These are phyloP conservation scores for Penicillium polonicum DNA, from an alignment of 2,329 filamentous ascomycete species.

Conservation along the genomic window DNA sequence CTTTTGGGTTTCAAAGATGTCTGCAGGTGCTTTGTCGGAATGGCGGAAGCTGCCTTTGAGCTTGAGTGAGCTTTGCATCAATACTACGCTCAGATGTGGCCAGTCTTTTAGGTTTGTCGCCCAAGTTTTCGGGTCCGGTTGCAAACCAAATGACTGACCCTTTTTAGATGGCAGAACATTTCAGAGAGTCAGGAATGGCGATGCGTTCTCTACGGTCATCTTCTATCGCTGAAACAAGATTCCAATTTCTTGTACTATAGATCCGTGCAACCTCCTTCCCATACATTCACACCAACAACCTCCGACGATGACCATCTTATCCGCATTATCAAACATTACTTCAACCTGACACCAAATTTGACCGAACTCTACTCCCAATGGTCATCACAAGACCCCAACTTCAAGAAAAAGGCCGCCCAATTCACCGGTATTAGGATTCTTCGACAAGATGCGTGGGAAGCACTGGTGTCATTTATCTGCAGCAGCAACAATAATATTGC, in stretches of 20 bases:
- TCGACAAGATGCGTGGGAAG: slow-evolving; percentile 94
- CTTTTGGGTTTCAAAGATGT: neutral
- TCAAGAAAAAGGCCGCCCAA: slow-evolving; percentile 77
- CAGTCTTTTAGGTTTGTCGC: slow-evolving; percentile 73
- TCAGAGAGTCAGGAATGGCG: slow-evolving; percentile 79
- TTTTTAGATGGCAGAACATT: slow-evolving; percentile 73
- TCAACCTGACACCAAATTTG: slow-evolving; percentile 80
- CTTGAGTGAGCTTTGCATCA: slow-evolving; percentile 84
- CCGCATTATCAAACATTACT: slow-evolving; percentile 74
- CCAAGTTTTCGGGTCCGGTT: neutral
- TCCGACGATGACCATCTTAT: slow-evolving; percentile 64
- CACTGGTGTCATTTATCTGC: slow-evolving; percentile 91
- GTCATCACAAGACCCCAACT: slow-evolving; percentile 82
- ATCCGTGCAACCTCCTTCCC: slow-evolving; percentile 33
- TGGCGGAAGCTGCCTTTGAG: slow-evolving; percentile 86
- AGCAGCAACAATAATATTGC: slow-evolving; percentile 98
- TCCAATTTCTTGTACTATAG: slow-evolving; percentile 74
- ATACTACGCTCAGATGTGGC: slow-evolving; percentile 89
- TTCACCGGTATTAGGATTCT: slow-evolving; percentile 92
- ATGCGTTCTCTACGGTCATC: slow-evolving; percentile 79
- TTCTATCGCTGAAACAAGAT: slow-evolving; percentile 84
- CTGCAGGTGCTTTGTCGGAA: slow-evolving; percentile 57
- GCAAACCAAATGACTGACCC: slow-evolving; percentile 4
- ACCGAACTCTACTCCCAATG: slow-evolving; percentile 77
- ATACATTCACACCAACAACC: slow-evolving; percentile 33